Percentiles rank a stretch among this genome's conserved stretches.
Conservation (phyloP, 441 rosid genomes). For the Capsella rubella region DNA sequence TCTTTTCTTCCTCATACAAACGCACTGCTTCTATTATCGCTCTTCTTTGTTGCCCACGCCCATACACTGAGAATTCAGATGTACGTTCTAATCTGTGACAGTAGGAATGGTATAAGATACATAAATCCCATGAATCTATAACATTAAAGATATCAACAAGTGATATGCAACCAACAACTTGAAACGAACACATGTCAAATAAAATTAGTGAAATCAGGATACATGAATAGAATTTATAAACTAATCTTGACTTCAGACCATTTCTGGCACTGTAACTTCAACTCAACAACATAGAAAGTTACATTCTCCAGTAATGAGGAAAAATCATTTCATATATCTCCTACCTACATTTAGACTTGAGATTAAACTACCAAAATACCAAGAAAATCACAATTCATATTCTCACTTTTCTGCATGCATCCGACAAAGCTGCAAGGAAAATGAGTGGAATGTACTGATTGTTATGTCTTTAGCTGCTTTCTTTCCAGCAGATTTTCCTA, state of each 20-base stretch:
- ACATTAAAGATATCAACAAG: constrained; percentile 1
- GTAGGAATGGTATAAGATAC: constrained; percentile 29
- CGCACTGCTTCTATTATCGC: constrained; percentile 95
- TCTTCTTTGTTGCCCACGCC: constrained; percentile 95
- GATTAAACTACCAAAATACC: constrained; percentile 26
- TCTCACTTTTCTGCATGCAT: constrained; percentile 91
- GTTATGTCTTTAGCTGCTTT: constrained; percentile 77
- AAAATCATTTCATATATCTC: not conserved
- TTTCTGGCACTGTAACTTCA: constrained; percentile 9
- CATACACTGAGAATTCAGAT: constrained; percentile 85
- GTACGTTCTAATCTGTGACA: constrained; percentile 81
- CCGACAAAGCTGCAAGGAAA: constrained; percentile 93
- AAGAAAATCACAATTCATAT: constrained; percentile 24
- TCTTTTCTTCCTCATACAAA: constrained; percentile 67
- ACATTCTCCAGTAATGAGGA: not conserved
- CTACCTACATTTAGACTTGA: constrained; percentile 25
- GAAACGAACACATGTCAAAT: constrained; percentile 6
- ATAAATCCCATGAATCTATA: constrained; percentile 3
- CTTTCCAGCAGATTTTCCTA: constrained; percentile 83
- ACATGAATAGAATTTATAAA: not conserved
- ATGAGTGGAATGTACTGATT: constrained; percentile 97
- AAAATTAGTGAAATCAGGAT: not conserved
- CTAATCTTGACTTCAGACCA: not conserved
- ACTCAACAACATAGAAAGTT: not conserved
- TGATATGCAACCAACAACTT: constrained; percentile 2